Conservation (phyloP, 2,329 filamentous ascomycete genomes). For the Salinomyces thailandicus region DNA sequence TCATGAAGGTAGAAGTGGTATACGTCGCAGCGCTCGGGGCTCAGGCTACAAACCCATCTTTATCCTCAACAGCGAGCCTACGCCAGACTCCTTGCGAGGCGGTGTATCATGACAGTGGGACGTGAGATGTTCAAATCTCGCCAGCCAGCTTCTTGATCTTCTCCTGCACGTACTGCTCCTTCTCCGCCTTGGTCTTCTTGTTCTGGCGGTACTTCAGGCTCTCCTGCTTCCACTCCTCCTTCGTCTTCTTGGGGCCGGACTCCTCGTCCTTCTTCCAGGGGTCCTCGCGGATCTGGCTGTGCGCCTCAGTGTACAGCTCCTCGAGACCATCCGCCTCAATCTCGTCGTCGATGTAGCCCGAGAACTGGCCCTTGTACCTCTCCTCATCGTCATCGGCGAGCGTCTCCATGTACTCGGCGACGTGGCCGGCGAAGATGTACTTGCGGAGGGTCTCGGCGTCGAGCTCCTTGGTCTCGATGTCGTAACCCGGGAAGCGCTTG, state of each 20-base stretch:
- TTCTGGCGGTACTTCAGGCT: constrained; percentile 72
- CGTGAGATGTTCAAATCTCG: constrained; percentile 13
- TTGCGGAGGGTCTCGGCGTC: constrained; percentile 93
- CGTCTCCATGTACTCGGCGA: constrained; percentile 99
- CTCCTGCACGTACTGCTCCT: constrained; percentile 70
- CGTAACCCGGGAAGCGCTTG: constrained; percentile 98
- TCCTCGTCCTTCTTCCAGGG: constrained; percentile 84
- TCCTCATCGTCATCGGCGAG: constrained; percentile 99
- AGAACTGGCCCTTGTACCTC: constrained; percentile 97
- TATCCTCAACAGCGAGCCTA: background rate
- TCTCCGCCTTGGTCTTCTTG: constrained; percentile 79
- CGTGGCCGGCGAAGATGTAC: constrained; percentile 98
- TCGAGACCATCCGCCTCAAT: constrained; percentile 93
- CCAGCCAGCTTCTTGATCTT: constrained; percentile 75
- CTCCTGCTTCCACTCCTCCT: constrained; percentile 67
- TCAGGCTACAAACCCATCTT: background rate
- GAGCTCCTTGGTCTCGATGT: constrained; percentile 95
- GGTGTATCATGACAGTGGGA: background rate
- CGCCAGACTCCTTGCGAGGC: background rate
- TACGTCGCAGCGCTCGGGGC: background rate
- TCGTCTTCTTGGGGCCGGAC: constrained; percentile 79
- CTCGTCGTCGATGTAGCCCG: constrained; percentile 94
- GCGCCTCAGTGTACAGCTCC: constrained; percentile 81
- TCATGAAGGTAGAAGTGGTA: background rate
- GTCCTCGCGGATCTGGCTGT: constrained; percentile 94